Conservation (phyloP, 352 stramenopile species). For the Phytophthora pseudosyringae region DNA sequence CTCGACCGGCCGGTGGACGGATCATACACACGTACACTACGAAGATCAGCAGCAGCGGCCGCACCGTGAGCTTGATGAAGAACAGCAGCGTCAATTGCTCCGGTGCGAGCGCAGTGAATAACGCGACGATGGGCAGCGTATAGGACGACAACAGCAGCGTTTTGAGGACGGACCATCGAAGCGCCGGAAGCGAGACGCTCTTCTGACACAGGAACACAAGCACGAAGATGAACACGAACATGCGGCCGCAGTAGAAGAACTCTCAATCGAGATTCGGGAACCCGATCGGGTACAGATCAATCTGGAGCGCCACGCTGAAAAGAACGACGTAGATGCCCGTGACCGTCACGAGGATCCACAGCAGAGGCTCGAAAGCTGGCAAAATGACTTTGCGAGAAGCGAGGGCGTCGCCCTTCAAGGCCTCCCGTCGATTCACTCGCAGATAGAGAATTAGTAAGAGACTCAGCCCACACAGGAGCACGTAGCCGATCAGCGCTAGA, state of each 20-base stretch:
- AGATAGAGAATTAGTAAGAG: constrained; percentile 44
- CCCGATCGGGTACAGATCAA: constrained; percentile 25
- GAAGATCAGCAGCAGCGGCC: constrained; percentile 30
- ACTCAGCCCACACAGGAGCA: constrained; percentile 39
- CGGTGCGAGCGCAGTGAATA: constrained; percentile 15
- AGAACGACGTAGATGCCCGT: constrained; percentile 45
- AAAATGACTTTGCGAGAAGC: constrained; percentile 51
- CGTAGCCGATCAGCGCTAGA: constrained; percentile 38
- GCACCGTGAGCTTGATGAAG: constrained; percentile 23
- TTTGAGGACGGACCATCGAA: constrained; percentile 37
- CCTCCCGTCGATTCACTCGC: constrained; percentile 34
- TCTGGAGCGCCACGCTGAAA: constrained; percentile 36
- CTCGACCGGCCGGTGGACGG: constrained; percentile 25
- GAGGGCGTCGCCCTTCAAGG: constrained; percentile 36
- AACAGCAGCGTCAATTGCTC: constrained; percentile 7
- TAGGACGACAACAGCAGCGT: constrained; percentile 45
- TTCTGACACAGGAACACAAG: constrained; percentile 59
- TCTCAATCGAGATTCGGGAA: constrained; percentile 37
- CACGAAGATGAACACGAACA: constrained; percentile 56
- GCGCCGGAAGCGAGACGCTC: constrained; percentile 52
- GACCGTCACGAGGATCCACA: constrained; percentile 38
- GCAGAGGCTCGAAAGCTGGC: constrained; percentile 56
- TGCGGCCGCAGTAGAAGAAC: constrained; percentile 45
- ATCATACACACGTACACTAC: constrained; percentile 38
- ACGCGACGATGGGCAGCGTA: constrained; percentile 41